Evolutionary conservation across 257 asterid species (phyloP), one percentile per base, ranked within the genome.

Genomic region (Solanum corneliomulleri): DNA sequence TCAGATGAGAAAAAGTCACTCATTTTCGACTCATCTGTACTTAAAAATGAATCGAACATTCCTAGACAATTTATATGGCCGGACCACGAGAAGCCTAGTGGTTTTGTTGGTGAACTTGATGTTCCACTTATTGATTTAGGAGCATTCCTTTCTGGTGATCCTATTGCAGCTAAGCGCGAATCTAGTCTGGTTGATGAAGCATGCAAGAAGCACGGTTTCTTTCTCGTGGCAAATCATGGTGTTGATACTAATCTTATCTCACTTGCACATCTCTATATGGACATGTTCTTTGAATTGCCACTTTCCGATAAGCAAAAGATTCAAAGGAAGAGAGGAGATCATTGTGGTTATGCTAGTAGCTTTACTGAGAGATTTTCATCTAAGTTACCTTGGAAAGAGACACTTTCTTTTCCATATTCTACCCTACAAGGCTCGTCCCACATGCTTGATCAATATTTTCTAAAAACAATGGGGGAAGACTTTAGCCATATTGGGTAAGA

Each of bases 271-370:
- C 29, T 45, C 41, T 35, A 25, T 12, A 83, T 86, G 88, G 37
- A 62, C 42, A 62, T 37, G 33, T 86, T 78, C 56, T 86, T 86
- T 78, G 88, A 64, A 10, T 20, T 75, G 11, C 80, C 88, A 12
- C 86, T 86, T 21, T 33, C 68, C 10, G 16, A 20, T 21, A 86
- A 86, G 80, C 80, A 33, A 42, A 86, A 62, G 64, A 78, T 69
- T 62, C 86, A 39, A 18, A 86, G 88, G 39, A 86, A 80, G 58
- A 14, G 23, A 13, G 88, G 88, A 29, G 86, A 78, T 20, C 81
- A 49, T 78, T 62, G 68, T 64, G 88, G 88, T n/a, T 86, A 86
- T 27, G 88, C 88, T 64, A 86, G 80, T 64, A 78, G 86, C 75
- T 78, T 78, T 69, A 86, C 88, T 29, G 64, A 58, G 9, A 86